Base-by-base conservation (phyloP, 192 early-diverging fungal species). In the Thamnidium elegans region DNA sequence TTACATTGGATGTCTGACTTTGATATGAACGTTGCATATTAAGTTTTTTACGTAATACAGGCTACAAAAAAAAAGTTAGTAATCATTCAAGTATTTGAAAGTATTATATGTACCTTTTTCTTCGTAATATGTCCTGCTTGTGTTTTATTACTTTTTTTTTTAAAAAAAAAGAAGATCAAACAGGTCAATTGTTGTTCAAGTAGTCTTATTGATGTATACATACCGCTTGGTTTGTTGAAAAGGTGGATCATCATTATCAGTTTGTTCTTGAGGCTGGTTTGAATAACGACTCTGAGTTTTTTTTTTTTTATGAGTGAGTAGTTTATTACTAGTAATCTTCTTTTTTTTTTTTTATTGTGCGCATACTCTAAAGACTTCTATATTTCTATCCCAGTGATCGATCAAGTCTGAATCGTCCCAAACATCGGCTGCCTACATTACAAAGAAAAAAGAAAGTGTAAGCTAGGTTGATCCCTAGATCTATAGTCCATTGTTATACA, bases 371-470 rank as follows among this genome's bases (percentile, higher is more conserved):
- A 54, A 64, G 26, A 53, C 14, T 7, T 64, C 39, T 23, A 64
- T 34, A 23, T 34, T 42, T 26, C 23, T 43, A 23, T 64, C 63
- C 63, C 63, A 64, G 23, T 64, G 63, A 5, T 34, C 63, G 30
- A 64, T 64, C 21, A 64, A 13, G 19, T 64, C 63, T 19, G 62
- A 36, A n/a, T 64, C 62, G n/a, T 64, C 62, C 62, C 62, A 64
- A 14, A 54, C 51, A 39, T 64, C 51, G 13, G 43, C n/a, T 43
- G 46, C 8, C 46, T 19, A 13, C 46, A 48, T 48, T 48, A 4
- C 14, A 45, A 15, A 13, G 8, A 45, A 9, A 13, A 13, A 45
- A 13, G 4, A 45, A 26, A 3, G 26, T 26, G 26, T 26, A 26
- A 26, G 26, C 26, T 26, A 26, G 26, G 1, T 26, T 26, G 26